Percentiles rank a stretch among this genome's conserved stretches.
Evolutionary conservation across 2,329 filamentous ascomycete genomes (phyloP).

Genomic region (Alternaria gansuensis): DNA sequence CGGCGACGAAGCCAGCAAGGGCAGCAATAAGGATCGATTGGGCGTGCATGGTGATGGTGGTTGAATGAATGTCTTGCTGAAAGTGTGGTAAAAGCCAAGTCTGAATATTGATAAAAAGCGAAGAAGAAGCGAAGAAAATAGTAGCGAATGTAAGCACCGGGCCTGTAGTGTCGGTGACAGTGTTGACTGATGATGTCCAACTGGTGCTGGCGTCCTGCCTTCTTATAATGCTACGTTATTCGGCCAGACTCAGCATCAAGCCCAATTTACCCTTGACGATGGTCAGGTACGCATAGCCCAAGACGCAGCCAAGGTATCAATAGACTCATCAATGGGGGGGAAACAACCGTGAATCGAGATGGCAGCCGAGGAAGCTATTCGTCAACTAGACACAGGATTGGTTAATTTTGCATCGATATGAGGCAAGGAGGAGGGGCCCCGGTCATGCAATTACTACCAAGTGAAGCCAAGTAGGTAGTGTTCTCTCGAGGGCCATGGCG

Average conservation of each 20-base stretch:
- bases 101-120: neutral
- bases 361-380: slow-evolving; percentile 20
- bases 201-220: slow-evolving; percentile 6
- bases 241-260: neutral
- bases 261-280: slow-evolving; percentile 9
- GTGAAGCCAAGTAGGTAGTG: slow-evolving; percentile 7
- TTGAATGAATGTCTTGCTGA: slow-evolving; percentile 6
- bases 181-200: slow-evolving; percentile 12
- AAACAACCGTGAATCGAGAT: neutral
- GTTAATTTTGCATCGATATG: neutral
- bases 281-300: neutral
- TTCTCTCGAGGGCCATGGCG: neutral
- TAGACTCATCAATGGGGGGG: slow-evolving; percentile 2
- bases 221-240: slow-evolving; percentile 12
- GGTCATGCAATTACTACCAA: slow-evolving; percentile 3
- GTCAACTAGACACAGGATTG: slow-evolving; percentile 10
- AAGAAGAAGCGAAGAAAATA: slow-evolving; percentile 10
- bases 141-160: slow-evolving; percentile 10
- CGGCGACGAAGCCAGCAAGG: slow-evolving; percentile 33
- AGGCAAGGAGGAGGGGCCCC: slow-evolving; percentile 4
- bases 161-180: slow-evolving; percentile 1
- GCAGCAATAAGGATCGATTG: slow-evolving; percentile 36
- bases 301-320: slow-evolving; percentile 12
- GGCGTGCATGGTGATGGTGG: slow-evolving; percentile 36
- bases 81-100: neutral